These are phyloP conservation scores for Pseudopyrenochaeta lycopersici DNA, from an alignment of 2,329 filamentous ascomycete species.

Conservation along the genomic window DNA sequence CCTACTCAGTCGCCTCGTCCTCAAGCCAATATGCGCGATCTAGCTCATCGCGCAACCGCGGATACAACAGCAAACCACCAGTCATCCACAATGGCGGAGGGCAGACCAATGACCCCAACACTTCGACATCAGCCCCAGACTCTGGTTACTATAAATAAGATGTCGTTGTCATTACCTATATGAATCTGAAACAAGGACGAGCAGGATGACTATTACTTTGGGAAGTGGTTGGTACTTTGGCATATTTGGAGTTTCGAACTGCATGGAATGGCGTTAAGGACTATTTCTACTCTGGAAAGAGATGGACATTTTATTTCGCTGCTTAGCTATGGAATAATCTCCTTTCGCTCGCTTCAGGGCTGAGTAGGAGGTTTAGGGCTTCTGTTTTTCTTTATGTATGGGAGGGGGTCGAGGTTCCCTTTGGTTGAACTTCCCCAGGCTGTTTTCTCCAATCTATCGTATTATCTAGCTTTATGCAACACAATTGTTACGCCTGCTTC, in stretches of 20 bases:
- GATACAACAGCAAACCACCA: constrained; percentile 40
- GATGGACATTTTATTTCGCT: no score
- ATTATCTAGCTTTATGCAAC: no score
- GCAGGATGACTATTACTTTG: background rate
- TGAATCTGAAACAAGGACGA: background rate
- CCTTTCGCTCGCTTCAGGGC: no score
- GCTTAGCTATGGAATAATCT: no score
- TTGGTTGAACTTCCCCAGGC: no score
- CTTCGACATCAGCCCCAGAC: constrained; percentile 37
- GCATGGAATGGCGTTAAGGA: background rate
- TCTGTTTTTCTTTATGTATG: no score
- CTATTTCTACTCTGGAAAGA: no score
- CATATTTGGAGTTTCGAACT: background rate
- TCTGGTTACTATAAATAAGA: constrained; percentile 40
- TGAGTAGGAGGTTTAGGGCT: no score
- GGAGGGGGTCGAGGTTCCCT: no score
- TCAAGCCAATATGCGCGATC: constrained; percentile 31
- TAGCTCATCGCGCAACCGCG: constrained; percentile 29
- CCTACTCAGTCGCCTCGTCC: constrained; percentile 27
- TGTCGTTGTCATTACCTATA: background rate
- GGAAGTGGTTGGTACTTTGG: background rate
- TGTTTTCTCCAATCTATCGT: no score
- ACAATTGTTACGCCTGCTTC: no score
- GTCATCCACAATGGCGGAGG: constrained; percentile 43
- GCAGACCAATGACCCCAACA: constrained; percentile 37